Evolutionary conservation across 345 rosid species (phyloP).

Genomic region (Camelina sativa): DNA sequence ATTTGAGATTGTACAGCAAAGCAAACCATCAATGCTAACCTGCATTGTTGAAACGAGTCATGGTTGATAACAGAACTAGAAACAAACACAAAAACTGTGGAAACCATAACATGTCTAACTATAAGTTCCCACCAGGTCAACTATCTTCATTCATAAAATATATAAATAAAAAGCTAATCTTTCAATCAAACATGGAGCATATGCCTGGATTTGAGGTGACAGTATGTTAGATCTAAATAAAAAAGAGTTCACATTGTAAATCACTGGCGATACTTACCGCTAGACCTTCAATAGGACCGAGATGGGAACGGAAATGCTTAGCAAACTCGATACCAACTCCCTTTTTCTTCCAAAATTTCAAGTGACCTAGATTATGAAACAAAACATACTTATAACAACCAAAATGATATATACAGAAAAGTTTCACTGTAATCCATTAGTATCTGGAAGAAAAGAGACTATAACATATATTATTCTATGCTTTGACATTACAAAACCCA

Average conservation of each 20-base stretch:
- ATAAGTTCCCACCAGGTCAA: not conserved
- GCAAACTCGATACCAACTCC: slow-evolving; percentile 90
- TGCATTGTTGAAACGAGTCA: slow-evolving; percentile 75
- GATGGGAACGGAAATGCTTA: slow-evolving; percentile 93
- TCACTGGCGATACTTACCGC: slow-evolving; percentile 61
- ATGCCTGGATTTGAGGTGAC: slow-evolving; percentile 8
- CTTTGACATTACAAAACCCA: slow-evolving; percentile 8
- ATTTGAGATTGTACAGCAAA: slow-evolving; percentile 91
- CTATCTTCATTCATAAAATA: not conserved
- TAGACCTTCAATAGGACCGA: slow-evolving; percentile 93
- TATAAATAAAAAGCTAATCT: not conserved
- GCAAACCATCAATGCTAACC: slow-evolving; percentile 92
- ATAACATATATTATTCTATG: not conserved
- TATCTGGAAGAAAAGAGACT: not conserved
- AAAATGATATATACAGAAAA: not conserved
- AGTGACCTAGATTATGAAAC: slow-evolving; percentile 63
- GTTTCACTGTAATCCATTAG: not conserved
- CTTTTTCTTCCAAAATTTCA: slow-evolving; percentile 98
- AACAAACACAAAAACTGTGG: slow-evolving; percentile 17
- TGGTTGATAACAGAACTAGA: slow-evolving; percentile 53
- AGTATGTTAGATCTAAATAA: not conserved
- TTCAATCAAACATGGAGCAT: not conserved
- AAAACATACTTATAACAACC: not conserved
- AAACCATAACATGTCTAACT: not conserved
- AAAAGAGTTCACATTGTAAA: not conserved